Evolutionary conservation across 768 basidiomycete species (phyloP).

Genomic region (Hemileccinum rubropunctum): DNA sequence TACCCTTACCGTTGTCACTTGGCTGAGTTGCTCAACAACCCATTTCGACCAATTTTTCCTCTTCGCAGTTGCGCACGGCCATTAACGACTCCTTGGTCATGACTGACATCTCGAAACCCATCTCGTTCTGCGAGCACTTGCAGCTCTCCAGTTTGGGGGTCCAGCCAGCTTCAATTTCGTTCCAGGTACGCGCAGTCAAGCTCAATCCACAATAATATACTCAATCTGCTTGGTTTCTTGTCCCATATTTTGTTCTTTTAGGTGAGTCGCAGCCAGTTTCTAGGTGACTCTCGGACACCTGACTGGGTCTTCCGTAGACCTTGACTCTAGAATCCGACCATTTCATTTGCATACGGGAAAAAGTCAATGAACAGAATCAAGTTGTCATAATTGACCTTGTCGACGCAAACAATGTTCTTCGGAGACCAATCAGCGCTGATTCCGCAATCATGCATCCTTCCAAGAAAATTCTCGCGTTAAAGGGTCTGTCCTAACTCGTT

Average conservation of each 20-base stretch:
- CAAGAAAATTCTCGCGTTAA: slow-evolving; percentile 95
- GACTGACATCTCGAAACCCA: slow-evolving; percentile 56
- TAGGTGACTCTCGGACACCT: neutral
- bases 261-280: slow-evolving; percentile 14
- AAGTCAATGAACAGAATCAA: slow-evolving; percentile 91
- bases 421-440: slow-evolving; percentile 96
- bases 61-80: slow-evolving; percentile 14
- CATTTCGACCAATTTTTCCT: slow-evolving; percentile 18
- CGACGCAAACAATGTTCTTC: slow-evolving; percentile 95
- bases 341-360: slow-evolving; percentile 97
- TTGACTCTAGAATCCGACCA: slow-evolving; percentile 96
- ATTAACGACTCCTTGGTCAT: slow-evolving; percentile 23
- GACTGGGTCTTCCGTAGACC: slow-evolving; percentile 47
- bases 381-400: slow-evolving; percentile 98
- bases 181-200: slow-evolving; percentile 68
- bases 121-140: slow-evolving; percentile 85
- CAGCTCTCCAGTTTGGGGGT: slow-evolving; percentile 95
- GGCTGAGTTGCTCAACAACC: slow-evolving; percentile 16
- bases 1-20: slow-evolving; percentile 13
- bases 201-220: slow-evolving; percentile 9
- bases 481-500: slow-evolving; percentile 47
- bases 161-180: slow-evolving; percentile 95
- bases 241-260: slow-evolving; percentile 3
- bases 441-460: slow-evolving; percentile 98
- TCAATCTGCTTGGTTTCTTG: slow-evolving; percentile 11